Evolutionary conservation across 345 rosid genomes (phyloP).

Genomic region (Garcia nutans): DNA sequence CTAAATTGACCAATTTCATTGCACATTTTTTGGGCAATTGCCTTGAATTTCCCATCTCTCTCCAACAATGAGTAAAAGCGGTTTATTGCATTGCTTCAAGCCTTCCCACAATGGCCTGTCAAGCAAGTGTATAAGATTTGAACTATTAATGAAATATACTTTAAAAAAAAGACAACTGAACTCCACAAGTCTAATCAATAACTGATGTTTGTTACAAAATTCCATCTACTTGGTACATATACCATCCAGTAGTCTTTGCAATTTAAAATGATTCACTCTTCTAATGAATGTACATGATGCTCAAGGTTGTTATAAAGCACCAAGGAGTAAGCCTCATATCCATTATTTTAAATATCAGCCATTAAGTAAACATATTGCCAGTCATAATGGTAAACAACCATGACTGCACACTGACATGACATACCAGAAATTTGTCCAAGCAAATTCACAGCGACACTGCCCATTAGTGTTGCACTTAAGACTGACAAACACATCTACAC

Average conservation of each 20-base stretch:
- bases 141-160: neutral
- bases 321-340: neutral
- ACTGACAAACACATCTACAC: no score
- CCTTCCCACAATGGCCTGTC: slow-evolving; percentile 85
- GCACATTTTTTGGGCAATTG: slow-evolving; percentile 53
- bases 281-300: neutral
- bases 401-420: no score
- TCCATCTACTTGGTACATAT: neutral
- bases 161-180: neutral
- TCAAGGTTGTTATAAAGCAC: neutral
- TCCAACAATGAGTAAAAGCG: slow-evolving; percentile 62
- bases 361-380: no score
- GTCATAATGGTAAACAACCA: no score
- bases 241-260: neutral
- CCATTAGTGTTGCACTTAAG: no score
- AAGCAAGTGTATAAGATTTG: neutral
- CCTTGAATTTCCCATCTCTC: slow-evolving; percentile 69
- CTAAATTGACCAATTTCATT: slow-evolving; percentile 23
- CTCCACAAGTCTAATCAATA: neutral
- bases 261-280: neutral
- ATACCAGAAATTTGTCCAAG: no score
- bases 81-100: slow-evolving; percentile 53
- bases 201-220: neutral
- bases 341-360: no score
- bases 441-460: no score